Evolutionary conservation across 192 early-diverging fungal species (phyloP).

Genomic region (Chytriomyces sp.): DNA sequence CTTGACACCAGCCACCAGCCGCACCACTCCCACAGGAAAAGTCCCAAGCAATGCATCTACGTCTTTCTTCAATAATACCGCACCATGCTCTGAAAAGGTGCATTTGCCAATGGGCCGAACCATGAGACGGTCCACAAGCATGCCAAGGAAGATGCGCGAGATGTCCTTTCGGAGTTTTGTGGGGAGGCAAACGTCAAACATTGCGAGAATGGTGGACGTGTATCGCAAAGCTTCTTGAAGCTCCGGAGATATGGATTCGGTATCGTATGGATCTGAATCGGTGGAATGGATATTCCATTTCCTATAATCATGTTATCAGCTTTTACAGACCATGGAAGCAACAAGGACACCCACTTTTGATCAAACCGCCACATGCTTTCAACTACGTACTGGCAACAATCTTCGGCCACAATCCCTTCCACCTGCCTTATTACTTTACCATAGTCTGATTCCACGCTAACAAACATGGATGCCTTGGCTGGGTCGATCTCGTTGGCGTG

Average conservation of each 20-base stretch:
- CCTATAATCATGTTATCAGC: neutral
- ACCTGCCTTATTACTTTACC: slow-evolving; percentile 1
- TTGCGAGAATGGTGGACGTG: neutral
- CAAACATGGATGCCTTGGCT: neutral
- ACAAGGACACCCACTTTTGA: neutral
- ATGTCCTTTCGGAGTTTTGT: neutral
- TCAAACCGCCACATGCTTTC: slow-evolving; percentile 27
- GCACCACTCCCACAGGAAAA: slow-evolving; percentile 12
- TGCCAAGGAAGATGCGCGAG: neutral
- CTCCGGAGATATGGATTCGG: neutral
- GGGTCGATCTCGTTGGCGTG: neutral
- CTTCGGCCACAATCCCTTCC: slow-evolving; percentile 1
- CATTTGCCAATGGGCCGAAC: neutral
- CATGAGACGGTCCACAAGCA: neutral
- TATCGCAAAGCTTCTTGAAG: neutral
- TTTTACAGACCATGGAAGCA: neutral
- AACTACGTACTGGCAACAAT: slow-evolving; percentile 10
- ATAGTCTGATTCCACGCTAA: neutral
- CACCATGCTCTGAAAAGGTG: neutral
- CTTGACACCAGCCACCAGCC: no score
- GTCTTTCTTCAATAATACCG: neutral
- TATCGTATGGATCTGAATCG: neutral
- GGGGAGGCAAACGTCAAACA: neutral
- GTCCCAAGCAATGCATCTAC: neutral
- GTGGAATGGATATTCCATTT: neutral